Conservation (phyloP, 2,329 filamentous ascomycete species). For the Aspergillus sclerotialis region DNA sequence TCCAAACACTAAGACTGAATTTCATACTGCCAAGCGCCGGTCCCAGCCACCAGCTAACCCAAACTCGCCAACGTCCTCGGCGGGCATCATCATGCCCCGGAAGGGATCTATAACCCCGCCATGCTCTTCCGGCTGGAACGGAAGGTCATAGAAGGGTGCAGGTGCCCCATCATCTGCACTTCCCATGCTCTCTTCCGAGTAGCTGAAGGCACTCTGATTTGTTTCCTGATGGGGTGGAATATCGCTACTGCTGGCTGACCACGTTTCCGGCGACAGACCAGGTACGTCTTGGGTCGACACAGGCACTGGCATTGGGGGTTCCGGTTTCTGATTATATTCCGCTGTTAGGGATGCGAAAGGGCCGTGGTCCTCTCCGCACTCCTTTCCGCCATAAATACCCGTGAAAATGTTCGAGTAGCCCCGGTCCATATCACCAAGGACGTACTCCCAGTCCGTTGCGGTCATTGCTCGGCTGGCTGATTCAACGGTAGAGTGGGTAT, state of each 20-base stretch:
- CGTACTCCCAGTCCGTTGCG: constrained; percentile 71
- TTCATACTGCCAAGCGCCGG: constrained; percentile 27
- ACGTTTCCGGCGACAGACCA: constrained; percentile 31
- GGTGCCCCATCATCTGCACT: constrained; percentile 41
- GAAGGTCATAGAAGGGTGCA: constrained; percentile 16
- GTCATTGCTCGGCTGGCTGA: constrained; percentile 41
- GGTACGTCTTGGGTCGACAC: constrained; percentile 22
- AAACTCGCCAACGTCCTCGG: constrained; percentile 26
- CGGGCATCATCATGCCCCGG: constrained; percentile 30
- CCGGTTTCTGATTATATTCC: constrained; percentile 23
- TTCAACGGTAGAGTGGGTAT: constrained; percentile 29
- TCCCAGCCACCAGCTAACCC: constrained; percentile 25
- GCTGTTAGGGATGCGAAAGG: constrained; percentile 29
- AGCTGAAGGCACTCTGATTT: constrained; percentile 51
- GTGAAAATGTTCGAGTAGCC: constrained; percentile 71
- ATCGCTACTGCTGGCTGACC: constrained; percentile 35
- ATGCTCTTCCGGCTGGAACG: constrained; percentile 21
- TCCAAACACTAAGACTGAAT: neutral
- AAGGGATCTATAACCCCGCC: constrained; percentile 27
- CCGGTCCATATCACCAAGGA: constrained; percentile 72
- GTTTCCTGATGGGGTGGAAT: constrained; percentile 20
- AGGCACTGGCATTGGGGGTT: constrained; percentile 12
- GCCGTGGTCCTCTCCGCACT: constrained; percentile 29
- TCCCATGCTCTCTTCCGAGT: constrained; percentile 54
- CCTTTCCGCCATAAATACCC: constrained; percentile 40